Base-by-base conservation (phyloP, 495 filamentous ascomycete genomes). In the Penicillium parvum region DNA sequence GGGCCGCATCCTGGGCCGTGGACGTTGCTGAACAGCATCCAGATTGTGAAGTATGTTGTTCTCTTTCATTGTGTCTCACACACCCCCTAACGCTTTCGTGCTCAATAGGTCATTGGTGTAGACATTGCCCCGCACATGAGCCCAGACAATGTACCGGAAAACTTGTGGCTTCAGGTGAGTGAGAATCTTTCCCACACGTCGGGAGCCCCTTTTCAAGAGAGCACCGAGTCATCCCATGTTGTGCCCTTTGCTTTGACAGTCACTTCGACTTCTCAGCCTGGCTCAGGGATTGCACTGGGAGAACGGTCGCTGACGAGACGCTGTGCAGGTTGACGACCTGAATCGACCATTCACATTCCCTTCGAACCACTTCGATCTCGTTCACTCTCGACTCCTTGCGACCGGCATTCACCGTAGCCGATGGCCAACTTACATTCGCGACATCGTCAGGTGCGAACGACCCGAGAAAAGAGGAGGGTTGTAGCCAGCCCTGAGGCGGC, bases 371-470 rank as follows among this genome's bases (percentile, higher is more conserved):
- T 98, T 95, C 73, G 88, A 96, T 53, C 76, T 98, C 38, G 82
- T 98, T 40, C 86, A 98, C 54, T 96, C 89, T 40, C 74, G 84
- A 50, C 76, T 91, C 63, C 80, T 96, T 49, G 76, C 79, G 20
- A 69, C 80, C 36, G 92, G 90, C 7, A 88, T 98, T 48, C 77
- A 94, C 47, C 66, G 71, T 44, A 66, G 72, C 47, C 72, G 88
- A 64, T 98, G 92, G 92, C 61, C 68, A 43, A 74, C 77, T 12
- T 96, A 96, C 68, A 61, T 95, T 45, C 68, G 70, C 45, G 92
- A 96, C 52, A 85, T 96, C 48, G 74, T 71, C 53, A 77, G 77
- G 79, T 81, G 40, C 54, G 55, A 43, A 35, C 8, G 22, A 12
- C 26, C 7, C 49, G 12, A 32, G 10, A 8, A 17, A 14, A 23